These are phyloP conservation scores for Neodidymelliopsis sp. DNA, from an alignment of 2,329 filamentous ascomycete genomes.

Conservation along the genomic window DNA sequence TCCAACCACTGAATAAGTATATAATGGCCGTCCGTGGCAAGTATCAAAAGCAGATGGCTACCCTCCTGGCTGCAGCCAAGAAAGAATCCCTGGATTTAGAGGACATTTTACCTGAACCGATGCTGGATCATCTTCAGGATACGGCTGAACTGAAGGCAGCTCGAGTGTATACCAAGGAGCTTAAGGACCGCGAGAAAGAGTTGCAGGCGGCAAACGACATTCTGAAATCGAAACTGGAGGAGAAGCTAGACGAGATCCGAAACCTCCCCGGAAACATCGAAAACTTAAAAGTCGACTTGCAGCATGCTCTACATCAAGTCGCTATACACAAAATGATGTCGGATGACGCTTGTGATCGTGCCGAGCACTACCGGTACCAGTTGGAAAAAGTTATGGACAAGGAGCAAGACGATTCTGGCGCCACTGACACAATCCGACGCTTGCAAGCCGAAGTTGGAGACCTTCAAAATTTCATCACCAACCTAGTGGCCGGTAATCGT, in stretches of 20 bases:
- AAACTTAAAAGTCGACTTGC: slow-evolving; percentile 25
- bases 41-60: slow-evolving; percentile 24
- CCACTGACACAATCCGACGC: slow-evolving; percentile 14
- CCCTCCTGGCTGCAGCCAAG: slow-evolving; percentile 19
- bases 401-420: slow-evolving; percentile 4
- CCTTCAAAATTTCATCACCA: slow-evolving; percentile 12
- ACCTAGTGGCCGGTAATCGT: slow-evolving; percentile 22
- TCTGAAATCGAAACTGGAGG: slow-evolving; percentile 17
- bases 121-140: slow-evolving; percentile 19
- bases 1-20: too few relatives aligned
- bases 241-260: slow-evolving; percentile 24
- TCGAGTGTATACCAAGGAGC: slow-evolving; percentile 24
- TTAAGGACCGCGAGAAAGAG: slow-evolving; percentile 20
- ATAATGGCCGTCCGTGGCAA: slow-evolving; percentile 22
- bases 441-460: slow-evolving; percentile 18
- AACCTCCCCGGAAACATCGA: slow-evolving; percentile 25
- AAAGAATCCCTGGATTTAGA: slow-evolving; percentile 22
- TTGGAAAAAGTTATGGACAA: slow-evolving; percentile 8
- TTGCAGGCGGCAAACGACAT: slow-evolving; percentile 15
- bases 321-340: slow-evolving; percentile 19
- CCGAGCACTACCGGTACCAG: slow-evolving; percentile 22
- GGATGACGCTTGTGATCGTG: slow-evolving; percentile 15
- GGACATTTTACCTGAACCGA: slow-evolving; percentile 23
- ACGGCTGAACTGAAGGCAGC: slow-evolving; percentile 23
- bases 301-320: slow-evolving; percentile 21